Evolutionary conservation across 139 green algal genomes (phyloP), one percentile per base, ranked within the genome.

Genomic region (Diplosphaera chodatii): DNA sequence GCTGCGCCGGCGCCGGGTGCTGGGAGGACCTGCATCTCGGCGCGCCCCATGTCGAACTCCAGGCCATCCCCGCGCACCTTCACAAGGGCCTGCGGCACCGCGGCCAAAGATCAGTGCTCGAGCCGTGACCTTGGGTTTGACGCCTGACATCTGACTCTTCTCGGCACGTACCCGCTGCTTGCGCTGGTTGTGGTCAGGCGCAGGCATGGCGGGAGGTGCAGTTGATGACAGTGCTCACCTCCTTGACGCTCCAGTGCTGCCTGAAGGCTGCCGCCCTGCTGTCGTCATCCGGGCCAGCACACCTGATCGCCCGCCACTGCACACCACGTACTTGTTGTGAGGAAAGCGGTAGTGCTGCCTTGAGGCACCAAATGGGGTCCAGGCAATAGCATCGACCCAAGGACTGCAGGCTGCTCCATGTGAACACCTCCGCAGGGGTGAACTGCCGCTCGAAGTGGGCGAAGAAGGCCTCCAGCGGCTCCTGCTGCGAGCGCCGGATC

Each of bases 31-130:
- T 4, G 64, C 72, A 91, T 93, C 56, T 87, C 84, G 0, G 68
- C 65, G 16, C 76, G 73, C 20, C 71, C 48, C 23, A 96, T 75
- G 16, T 89, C 85, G 78, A 92, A 92, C 25, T 68, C 91, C 25
- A 96, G 30, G 0, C 91, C 91, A 67, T 88, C 80, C 1, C 91
- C 91, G 3, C 81, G 83, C 2, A 87, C 91, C 74, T 96, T 96
- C 16, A 92, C 83, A 73, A 87, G 90, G 0, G 91, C 85, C 82
- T 88, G 75, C 33, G 48, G 4, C n/a, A n/a, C n/a, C n/a, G n/a
- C n/a, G n/a, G n/a, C n/a, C n/a, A n/a, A n/a, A n/a, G n/a, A n/a
- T n/a, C n/a, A n/a, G n/a, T n/a, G n/a, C n/a, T n/a, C n/a, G n/a
- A n/a, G n/a, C n/a, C n/a, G n/a, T n/a, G n/a, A n/a, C n/a, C n/a